phyloP scores from a whole-genome alignment of 2,329 filamentous ascomycete species.

The Pestalotiopsis sp. region DNA sequence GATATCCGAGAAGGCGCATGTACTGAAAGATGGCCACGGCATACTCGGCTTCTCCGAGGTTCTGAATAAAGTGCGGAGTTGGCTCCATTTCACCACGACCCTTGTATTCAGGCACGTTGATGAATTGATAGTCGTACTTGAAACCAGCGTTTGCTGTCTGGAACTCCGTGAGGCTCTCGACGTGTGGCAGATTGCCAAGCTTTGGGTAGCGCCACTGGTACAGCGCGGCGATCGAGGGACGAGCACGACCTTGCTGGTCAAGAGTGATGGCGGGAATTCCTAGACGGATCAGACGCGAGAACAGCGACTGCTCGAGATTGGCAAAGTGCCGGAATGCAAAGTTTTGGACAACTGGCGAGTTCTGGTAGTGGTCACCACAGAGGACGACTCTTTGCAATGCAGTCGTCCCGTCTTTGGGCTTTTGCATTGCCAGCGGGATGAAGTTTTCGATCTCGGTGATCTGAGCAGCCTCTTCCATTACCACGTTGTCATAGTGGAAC shows the following conservation, averaged over 20 bases:
- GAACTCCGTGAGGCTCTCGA: slow-evolving; percentile 73
- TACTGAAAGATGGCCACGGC: slow-evolving; percentile 95
- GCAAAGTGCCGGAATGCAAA: slow-evolving; percentile 93
- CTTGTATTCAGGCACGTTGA: slow-evolving; percentile 93
- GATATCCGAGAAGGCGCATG: slow-evolving; percentile 94
- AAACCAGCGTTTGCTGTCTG: slow-evolving; percentile 86
- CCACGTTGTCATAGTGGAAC: slow-evolving; percentile 95
- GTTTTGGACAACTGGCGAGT: slow-evolving; percentile 94
- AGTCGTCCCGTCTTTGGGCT: slow-evolving; percentile 71
- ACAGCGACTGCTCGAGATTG: slow-evolving; percentile 94
- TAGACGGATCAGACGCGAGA: slow-evolving; percentile 85
- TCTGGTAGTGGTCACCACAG: slow-evolving; percentile 94
- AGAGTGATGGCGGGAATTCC: slow-evolving; percentile 90
- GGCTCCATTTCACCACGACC: slow-evolving; percentile 87
- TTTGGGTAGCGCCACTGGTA: slow-evolving; percentile 92
- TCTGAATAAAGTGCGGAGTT: slow-evolving; percentile 93
- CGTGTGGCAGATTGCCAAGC: slow-evolving; percentile 77
- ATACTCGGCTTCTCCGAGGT: slow-evolving; percentile 95
- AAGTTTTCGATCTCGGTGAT: slow-evolving; percentile 98
- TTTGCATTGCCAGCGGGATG: slow-evolving; percentile 91
- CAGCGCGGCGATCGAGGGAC: slow-evolving; percentile 82
- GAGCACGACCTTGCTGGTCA: slow-evolving; percentile 90
- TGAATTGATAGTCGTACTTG: slow-evolving; percentile 93
- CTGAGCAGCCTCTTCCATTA: slow-evolving; percentile 98
- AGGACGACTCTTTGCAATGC: slow-evolving; percentile 86